Evolutionary conservation across 2,329 filamentous ascomycete species (phyloP).

Genomic region (Exutisphaerella laricina): DNA sequence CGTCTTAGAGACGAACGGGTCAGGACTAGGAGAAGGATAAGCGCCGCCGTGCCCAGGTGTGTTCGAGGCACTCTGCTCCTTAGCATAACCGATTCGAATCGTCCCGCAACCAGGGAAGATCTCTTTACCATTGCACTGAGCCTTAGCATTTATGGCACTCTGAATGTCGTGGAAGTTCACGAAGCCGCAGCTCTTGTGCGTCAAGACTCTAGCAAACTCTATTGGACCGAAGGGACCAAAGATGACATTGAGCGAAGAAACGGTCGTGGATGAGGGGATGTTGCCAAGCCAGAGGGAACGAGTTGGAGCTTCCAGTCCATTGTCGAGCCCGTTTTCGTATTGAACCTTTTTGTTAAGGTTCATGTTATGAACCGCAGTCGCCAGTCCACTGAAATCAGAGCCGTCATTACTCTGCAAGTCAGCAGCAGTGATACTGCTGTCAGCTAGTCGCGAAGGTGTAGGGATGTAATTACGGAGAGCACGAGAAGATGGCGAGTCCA

Average conservation of each 20-base stretch:
- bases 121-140: constrained; percentile 87
- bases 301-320: constrained; percentile 77
- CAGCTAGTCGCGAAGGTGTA: constrained; percentile 62
- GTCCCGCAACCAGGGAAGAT: constrained; percentile 96
- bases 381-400: constrained; percentile 71
- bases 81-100: constrained; percentile 94
- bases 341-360: constrained; percentile 60
- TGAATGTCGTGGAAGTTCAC: constrained; percentile 94
- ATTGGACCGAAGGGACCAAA: constrained; percentile 92
- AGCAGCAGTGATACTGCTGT: constrained; percentile 67
- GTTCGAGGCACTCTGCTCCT: constrained; percentile 81
- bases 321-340: constrained; percentile 60
- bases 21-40: constrained; percentile 87
- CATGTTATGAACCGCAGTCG: constrained; percentile 77
- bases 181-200: constrained; percentile 98
- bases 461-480: constrained; percentile 67
- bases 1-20: constrained; percentile 56
- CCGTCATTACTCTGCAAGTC: constrained; percentile 71
- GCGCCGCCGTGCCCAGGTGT: constrained; percentile 83
- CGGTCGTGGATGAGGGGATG: constrained; percentile 93
- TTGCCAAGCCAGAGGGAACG: constrained; percentile 95
- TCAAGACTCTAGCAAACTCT: constrained; percentile 84
- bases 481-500: constrained; percentile 68
- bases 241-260: constrained; percentile 89
- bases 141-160: constrained; percentile 83